These are phyloP conservation scores for Chlorella sp. DNA, from an alignment of 139 green algal species.

Conservation along the genomic window DNA sequence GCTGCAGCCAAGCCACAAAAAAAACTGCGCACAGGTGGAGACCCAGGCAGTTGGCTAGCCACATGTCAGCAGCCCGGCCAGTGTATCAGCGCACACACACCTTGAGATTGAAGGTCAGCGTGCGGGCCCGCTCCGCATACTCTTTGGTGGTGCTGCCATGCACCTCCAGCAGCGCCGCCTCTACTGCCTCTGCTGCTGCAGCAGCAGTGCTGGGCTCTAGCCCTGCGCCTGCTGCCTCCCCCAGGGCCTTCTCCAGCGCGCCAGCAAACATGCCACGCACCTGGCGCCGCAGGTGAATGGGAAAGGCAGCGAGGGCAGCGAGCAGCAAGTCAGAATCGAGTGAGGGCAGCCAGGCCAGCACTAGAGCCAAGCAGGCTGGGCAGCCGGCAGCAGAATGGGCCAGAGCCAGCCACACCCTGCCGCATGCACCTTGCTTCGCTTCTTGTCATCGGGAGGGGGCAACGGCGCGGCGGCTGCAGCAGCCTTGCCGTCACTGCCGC, in stretches of 20 bases:
- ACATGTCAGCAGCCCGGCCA: no score
- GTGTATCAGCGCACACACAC: slow-evolving; percentile 21
- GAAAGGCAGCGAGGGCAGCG: neutral
- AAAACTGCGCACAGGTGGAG: no score
- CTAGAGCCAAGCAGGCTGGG: no score
- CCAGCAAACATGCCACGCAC: neutral
- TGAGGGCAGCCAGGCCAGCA: no score
- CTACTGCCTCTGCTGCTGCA: neutral
- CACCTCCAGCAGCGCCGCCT: slow-evolving; percentile 23
- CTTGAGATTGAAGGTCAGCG: slow-evolving; percentile 76
- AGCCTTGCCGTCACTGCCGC: neutral
- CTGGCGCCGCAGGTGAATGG: neutral
- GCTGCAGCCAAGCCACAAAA: no score
- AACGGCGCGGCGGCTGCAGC: neutral
- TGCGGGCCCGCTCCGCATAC: slow-evolving; percentile 73
- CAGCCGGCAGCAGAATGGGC: no score
- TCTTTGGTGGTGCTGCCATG: slow-evolving; percentile 46
- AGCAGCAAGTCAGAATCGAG: neutral
- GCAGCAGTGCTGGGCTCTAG: no score
- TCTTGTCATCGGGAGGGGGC: neutral
- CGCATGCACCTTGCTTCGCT: neutral
- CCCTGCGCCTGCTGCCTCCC: neutral
- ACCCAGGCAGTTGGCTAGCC: no score
- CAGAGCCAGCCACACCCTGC: neutral
- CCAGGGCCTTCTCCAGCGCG: neutral